phyloP scores from a whole-genome alignment of 371 early-diverging fungal genomes.

The Fennellomyces sp. region DNA sequence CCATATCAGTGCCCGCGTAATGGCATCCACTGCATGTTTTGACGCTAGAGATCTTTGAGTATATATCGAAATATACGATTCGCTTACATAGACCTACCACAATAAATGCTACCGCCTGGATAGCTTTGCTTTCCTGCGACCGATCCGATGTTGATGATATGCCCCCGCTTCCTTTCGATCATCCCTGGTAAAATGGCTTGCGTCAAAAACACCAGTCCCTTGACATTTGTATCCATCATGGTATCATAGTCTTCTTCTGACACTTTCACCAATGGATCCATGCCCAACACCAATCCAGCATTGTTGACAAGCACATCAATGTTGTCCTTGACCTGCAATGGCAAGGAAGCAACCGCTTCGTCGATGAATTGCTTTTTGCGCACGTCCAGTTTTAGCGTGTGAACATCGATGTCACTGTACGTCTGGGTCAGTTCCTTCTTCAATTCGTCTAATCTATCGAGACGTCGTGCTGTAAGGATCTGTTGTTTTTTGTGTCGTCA shows the following conservation, averaged over 20 bases:
- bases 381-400: slow-evolving; percentile 75
- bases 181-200: slow-evolving; percentile 85
- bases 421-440: slow-evolving; percentile 46
- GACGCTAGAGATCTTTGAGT: slow-evolving; percentile 66
- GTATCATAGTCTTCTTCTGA: slow-evolving; percentile 69
- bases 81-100: slow-evolving; percentile 40
- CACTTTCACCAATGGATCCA: slow-evolving; percentile 75
- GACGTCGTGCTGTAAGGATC: slow-evolving; percentile 81
- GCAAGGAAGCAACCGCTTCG: slow-evolving; percentile 52
- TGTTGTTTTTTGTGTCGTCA: slow-evolving; percentile 10
- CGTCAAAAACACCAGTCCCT: slow-evolving; percentile 77
- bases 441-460: slow-evolving; percentile 65
- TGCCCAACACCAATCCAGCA: slow-evolving; percentile 76
- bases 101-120: slow-evolving; percentile 83
- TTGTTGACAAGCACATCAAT: slow-evolving; percentile 48
- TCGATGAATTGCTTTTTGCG: slow-evolving; percentile 60
- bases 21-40: slow-evolving; percentile 89
- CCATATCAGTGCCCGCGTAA: slow-evolving; percentile 72
- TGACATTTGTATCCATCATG: slow-evolving; percentile 92
- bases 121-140: slow-evolving; percentile 71
- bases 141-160: slow-evolving; percentile 88
- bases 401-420: slow-evolving; percentile 59
- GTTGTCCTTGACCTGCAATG: slow-evolving; percentile 43
- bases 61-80: too few relatives aligned
- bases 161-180: slow-evolving; percentile 73